These are phyloP conservation scores for Microdochium trichocladiopsis DNA, from an alignment of 2,329 filamentous ascomycete genomes.

Conservation along the genomic window DNA sequence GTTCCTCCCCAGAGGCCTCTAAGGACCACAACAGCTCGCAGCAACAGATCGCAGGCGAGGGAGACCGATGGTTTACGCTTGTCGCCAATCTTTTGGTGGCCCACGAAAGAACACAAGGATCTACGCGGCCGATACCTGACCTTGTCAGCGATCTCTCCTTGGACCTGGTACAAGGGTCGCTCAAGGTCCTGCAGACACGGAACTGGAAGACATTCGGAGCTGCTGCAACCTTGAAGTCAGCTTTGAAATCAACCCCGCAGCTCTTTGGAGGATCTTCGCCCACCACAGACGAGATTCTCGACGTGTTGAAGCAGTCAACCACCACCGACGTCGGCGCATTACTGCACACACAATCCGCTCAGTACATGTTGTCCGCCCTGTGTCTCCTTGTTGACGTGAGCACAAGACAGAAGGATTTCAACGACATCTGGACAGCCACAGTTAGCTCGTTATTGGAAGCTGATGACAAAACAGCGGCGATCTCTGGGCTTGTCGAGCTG, in stretches of 20 bases:
- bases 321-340: slow-evolving; percentile 49
- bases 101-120: slow-evolving; percentile 16
- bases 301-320: slow-evolving; percentile 42
- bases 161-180: slow-evolving; percentile 24
- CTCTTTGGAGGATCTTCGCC: slow-evolving; percentile 27
- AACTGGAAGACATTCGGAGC: slow-evolving; percentile 53
- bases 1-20: slow-evolving; percentile 75
- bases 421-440: slow-evolving; percentile 36
- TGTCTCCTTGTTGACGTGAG: slow-evolving; percentile 42
- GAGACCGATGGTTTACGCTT: slow-evolving; percentile 60
- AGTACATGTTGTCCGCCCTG: slow-evolving; percentile 59
- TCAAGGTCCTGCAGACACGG: slow-evolving; percentile 36
- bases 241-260: slow-evolving; percentile 29
- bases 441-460: slow-evolving; percentile 30
- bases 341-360: slow-evolving; percentile 60
- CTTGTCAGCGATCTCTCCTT: slow-evolving; percentile 20
- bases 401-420: slow-evolving; percentile 27
- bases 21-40: slow-evolving; percentile 71
- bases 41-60: slow-evolving; percentile 56
- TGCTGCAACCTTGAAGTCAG: slow-evolving; percentile 36
- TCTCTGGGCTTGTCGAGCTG: slow-evolving; percentile 33
- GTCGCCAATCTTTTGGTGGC: slow-evolving; percentile 35
- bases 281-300: slow-evolving; percentile 26
- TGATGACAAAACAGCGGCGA: slow-evolving; percentile 17
- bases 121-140: slow-evolving; percentile 17